These are phyloP conservation scores for Blastomyces percursus DNA, from an alignment of 2,329 filamentous ascomycete species.

Conservation along the genomic window DNA sequence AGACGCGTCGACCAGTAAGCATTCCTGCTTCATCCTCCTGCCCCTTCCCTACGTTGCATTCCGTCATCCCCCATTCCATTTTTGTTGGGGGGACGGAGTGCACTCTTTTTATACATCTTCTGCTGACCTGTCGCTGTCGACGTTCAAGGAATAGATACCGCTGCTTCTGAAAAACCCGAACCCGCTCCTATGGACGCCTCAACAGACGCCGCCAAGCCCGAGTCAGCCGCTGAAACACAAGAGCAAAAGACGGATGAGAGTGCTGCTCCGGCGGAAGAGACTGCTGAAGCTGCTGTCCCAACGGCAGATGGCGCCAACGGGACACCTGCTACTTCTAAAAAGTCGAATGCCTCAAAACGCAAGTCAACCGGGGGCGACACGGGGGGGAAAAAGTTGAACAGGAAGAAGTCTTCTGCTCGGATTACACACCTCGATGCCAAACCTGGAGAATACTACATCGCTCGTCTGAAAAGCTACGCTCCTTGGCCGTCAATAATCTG, in stretches of 20 bases:
- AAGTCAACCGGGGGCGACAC: slow-evolving; percentile 61
- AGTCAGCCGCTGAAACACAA: neutral
- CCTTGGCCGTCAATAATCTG: slow-evolving; percentile 91
- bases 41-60: neutral
- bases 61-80: no score
- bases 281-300: slow-evolving; percentile 18
- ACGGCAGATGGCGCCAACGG: slow-evolving; percentile 34
- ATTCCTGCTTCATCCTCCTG: neutral
- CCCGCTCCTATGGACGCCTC: slow-evolving; percentile 2
- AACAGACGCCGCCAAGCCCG: slow-evolving; percentile 21
- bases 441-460: slow-evolving; percentile 84
- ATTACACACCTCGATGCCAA: slow-evolving; percentile 66
- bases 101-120: neutral
- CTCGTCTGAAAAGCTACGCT: slow-evolving; percentile 87
- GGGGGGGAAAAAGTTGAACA: slow-evolving; percentile 71
- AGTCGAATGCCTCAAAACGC: slow-evolving; percentile 47
- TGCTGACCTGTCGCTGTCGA: slow-evolving; percentile 2
- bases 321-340: slow-evolving; percentile 40
- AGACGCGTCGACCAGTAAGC: slow-evolving; percentile 24
- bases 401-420: slow-evolving; percentile 68
- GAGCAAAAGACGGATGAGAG: slow-evolving; percentile 17
- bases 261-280: slow-evolving; percentile 14
- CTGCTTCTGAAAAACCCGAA: slow-evolving; percentile 21
- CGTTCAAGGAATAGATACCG: slow-evolving; percentile 11
- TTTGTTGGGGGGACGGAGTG: neutral